Percentiles rank a stretch among this genome's conserved stretches.
These are phyloP conservation scores for Emergomyces africanus DNA, from an alignment of 2,329 filamentous ascomycete species.

Conservation along the genomic window DNA sequence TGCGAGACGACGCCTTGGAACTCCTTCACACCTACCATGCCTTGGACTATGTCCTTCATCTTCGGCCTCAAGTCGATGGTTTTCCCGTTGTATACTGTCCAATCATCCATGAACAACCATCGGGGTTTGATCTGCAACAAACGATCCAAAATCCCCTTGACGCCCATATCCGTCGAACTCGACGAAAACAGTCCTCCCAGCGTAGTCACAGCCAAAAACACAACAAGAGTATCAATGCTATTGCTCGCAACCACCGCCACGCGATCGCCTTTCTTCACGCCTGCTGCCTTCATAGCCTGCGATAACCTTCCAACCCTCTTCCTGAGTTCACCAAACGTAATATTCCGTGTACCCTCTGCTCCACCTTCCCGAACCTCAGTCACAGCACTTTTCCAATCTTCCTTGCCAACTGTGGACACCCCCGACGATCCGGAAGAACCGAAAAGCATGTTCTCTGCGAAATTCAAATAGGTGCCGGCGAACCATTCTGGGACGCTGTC, in stretches of 20 bases:
- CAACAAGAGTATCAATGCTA: slow-evolving; percentile 57
- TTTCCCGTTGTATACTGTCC: slow-evolving; percentile 67
- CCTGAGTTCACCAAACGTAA: slow-evolving; percentile 58
- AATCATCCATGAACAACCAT: slow-evolving; percentile 75
- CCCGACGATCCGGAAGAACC: slow-evolving; percentile 28
- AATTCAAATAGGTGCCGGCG: slow-evolving; percentile 59
- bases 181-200: slow-evolving; percentile 65
- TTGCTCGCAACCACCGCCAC: slow-evolving; percentile 66
- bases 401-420: slow-evolving; percentile 48
- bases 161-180: slow-evolving; percentile 72
- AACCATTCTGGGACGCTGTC: slow-evolving; percentile 67
- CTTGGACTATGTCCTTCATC: slow-evolving; percentile 53
- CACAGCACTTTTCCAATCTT: slow-evolving; percentile 56
- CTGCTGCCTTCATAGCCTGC: slow-evolving; percentile 52
- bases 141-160: slow-evolving; percentile 62
- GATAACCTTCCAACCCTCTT: slow-evolving; percentile 45
- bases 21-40: slow-evolving; percentile 46
- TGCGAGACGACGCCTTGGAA: slow-evolving; percentile 55
- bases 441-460: slow-evolving; percentile 69
- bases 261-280: slow-evolving; percentile 58
- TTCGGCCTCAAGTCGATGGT: slow-evolving; percentile 58
- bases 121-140: slow-evolving; percentile 62
- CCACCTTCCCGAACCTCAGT: slow-evolving; percentile 46
- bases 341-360: slow-evolving; percentile 26
- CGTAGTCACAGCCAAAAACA: slow-evolving; percentile 57